Base-by-base conservation (phyloP, 148 eudicot genomes). In the Fagopyrum tataricum region DNA sequence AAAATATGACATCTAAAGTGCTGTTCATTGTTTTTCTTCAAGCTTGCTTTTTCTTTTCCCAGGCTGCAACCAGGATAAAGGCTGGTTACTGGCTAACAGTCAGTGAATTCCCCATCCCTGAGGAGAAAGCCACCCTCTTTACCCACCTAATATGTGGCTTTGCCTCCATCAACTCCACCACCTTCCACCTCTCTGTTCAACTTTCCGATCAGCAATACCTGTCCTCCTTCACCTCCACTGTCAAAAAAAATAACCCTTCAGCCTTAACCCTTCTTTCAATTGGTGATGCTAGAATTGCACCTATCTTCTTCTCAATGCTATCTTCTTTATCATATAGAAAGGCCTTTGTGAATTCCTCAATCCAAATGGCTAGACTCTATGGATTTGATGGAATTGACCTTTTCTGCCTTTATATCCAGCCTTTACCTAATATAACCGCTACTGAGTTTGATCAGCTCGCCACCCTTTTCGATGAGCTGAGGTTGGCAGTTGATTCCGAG, bases 51-150 rank as follows among this genome's bases (percentile, higher is more conserved):
- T 55, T 7, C 12, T 55, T 7, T 55, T 20, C 21, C 21, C 61
- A 55, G 10, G 61, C 61, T n/a, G 8, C 61, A 55, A 7, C 61
- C 24, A 9, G 7, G 3, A 20, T 55, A 20, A 55, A 55, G 61
- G 61, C 61, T 55, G 61, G 26, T 26, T 55, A 55, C 61, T 55
- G 61, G 61, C 61, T 55, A 55, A 55, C 61, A 55, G 13, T 18
- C 12, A 55, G 61, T 55, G 26, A 24, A 62, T 44, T 58, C 23
- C 70, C 58, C 31, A 67, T 31, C 51, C 41, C 20, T 15, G 47
- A 11, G 14, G 20, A 18, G 20, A 20, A 55, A 55, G 23, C 61
- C 61, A 18, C 26, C 61, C 61, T 55, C 13, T 55, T 55, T n/a
- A 55, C 61, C 61, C 61, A 55, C 61, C 24, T 55, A 9, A 55